Base-by-base conservation (phyloP, 495 filamentous ascomycete genomes). In the Corynascus novoguineensis region DNA sequence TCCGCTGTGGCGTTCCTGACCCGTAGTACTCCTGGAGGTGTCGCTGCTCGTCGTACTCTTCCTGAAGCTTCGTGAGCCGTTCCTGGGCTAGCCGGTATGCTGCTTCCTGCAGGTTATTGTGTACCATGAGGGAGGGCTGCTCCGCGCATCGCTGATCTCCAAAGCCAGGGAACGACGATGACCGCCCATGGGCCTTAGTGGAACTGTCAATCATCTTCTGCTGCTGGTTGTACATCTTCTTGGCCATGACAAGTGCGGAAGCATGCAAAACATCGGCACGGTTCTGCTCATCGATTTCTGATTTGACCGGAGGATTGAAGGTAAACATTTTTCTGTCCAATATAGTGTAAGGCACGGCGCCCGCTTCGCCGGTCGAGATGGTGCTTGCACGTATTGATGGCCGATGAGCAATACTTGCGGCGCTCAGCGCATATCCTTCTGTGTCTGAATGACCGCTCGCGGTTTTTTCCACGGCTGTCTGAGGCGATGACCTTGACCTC, bases 181-280 rank as follows among this genome's bases (percentile, higher is more conserved):
- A 68, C 27, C 60, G 64, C n/a, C 55, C 63, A 42, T 71, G 65
- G 4, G 61, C 58, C 51, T 67, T 59, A 57, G 76, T 65, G 45
- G 75, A 71, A 32, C 83, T 71, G 32, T 85, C 77, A 28, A 78
- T 76, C 37, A 79, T 71, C 37, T 76, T 80, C 70, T 81, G 83
- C 64, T 87, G 82, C 47, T 81, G 67, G 14, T 71, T 80, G 69
- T 90, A 95, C 86, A 95, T 90, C 56, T 86, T 79, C 68, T 83
- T 89, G 24, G 91, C 89, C 89, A 96, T 95, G 4, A 85, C 87
- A 1, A 95, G 71, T 4, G 91, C 87, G 17, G 90, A 90, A 19
- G 90, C 89, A 57, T 83, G 87, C 0, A 95, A 71, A 6, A 84
- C 83, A 65, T 88, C 85, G 32, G 81, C 76, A 50, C 78, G 82